Percentiles rank a stretch among this genome's conserved stretches.
Conservation (phyloP, 2,329 filamentous ascomycete species). For the Zymoseptoria brevis region DNA sequence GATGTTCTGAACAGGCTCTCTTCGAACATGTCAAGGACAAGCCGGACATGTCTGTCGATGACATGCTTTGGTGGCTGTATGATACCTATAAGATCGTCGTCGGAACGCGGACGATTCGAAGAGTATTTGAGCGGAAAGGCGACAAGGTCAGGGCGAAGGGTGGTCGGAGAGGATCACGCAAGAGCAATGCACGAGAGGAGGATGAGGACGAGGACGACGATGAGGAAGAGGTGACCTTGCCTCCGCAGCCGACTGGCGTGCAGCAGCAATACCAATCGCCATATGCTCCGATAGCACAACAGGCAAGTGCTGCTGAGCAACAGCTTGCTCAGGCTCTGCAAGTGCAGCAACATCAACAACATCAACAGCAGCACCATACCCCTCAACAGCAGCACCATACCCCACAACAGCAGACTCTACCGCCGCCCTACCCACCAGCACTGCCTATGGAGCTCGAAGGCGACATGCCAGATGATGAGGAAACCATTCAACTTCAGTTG, state of each 20-base stretch:
- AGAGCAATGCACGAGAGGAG: conserved; percentile 14
- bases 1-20: conserved; percentile 19
- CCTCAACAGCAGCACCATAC: conserved; percentile 20
- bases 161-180: conserved; percentile 5
- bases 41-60: conserved; percentile 30
- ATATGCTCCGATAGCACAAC: conserved; percentile 27
- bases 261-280: conserved; percentile 26
- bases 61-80: conserved; percentile 34
- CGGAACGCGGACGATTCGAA: conserved; percentile 30
- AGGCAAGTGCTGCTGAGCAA: conserved; percentile 21
- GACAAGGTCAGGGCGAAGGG: conserved; percentile 22
- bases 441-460: conserved; percentile 15
- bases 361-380: conserved; percentile 15
- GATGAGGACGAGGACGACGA: conserved; percentile 21
- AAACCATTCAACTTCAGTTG: conserved; percentile 30
- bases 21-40: conserved; percentile 30
- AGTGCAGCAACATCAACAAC: conserved; percentile 4
- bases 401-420: conserved; percentile 16
- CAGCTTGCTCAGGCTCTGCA: conserved; percentile 24
- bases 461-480: conserved; percentile 28
- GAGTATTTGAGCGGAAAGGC: conserved; percentile 32
- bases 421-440: neutral
- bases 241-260: conserved; percentile 4
- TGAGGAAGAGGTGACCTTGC: conserved; percentile 4
- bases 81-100: conserved; percentile 31